A percentile compares a stretch with the other conserved stretches of the same genome.
Evolutionary conservation across 805 yeast species (phyloP).

Genomic region (Spencermartinsiella europaea): DNA sequence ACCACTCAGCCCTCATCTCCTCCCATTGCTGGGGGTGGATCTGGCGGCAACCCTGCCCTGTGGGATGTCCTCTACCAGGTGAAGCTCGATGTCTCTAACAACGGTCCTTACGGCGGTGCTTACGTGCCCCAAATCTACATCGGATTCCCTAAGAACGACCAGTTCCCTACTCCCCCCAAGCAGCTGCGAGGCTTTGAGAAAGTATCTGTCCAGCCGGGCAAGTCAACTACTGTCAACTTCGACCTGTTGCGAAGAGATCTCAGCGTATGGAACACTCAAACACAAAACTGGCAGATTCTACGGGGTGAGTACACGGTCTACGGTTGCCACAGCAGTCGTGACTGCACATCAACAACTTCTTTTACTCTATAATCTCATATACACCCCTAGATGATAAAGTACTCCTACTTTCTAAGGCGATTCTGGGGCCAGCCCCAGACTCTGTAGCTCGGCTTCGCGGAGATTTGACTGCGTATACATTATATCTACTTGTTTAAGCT

Average conservation of each 20-base stretch:
- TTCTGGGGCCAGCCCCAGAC: no score
- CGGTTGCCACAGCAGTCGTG: slow-evolving; percentile 11
- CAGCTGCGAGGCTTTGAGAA: slow-evolving; percentile 56
- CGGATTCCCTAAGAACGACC: slow-evolving; percentile 38
- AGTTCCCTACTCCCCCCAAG: slow-evolving; percentile 45
- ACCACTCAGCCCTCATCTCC: slow-evolving; percentile 27
- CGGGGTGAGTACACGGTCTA: slow-evolving; percentile 51
- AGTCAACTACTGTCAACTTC: slow-evolving; percentile 36
- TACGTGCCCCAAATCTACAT: slow-evolving; percentile 51
- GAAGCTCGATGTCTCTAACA: slow-evolving; percentile 42
- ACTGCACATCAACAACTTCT: neutral
- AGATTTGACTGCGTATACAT: no score
- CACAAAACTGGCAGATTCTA: slow-evolving; percentile 54
- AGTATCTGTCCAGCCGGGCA: slow-evolving; percentile 41
- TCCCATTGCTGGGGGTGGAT: slow-evolving; percentile 35
- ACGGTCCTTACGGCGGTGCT: slow-evolving; percentile 43
- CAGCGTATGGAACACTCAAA: slow-evolving; percentile 50
- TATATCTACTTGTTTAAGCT: no score
- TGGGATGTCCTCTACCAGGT: slow-evolving; percentile 50
- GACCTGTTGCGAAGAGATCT: slow-evolving; percentile 48
- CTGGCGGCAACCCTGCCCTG: slow-evolving; percentile 55
- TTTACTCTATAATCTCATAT: no score
- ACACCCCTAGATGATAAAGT: no score
- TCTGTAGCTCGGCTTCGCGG: no score
- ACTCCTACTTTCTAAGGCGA: no score